Conservation (phyloP, 129 eudicot species). For the Helianthus annuus region HanXRQr2.0-SUNRISE NC_035445.2:134433381-134433880, state of each 20-base stretch:
- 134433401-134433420: slow-evolving; percentile 94
- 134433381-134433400: slow-evolving; percentile 97
- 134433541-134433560: too few relatives aligned
- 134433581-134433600: too few relatives aligned
- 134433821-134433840: slow-evolving; percentile 70
- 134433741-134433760: slow-evolving; percentile 74
- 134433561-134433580: too few relatives aligned
- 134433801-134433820: slow-evolving; percentile 90
- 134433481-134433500: slow-evolving; percentile 2
- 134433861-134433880: slow-evolving; percentile 76
- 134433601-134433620: neutral
- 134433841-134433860: slow-evolving; percentile 96
- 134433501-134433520: neutral
- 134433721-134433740: neutral
- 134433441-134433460: neutral
- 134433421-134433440: slow-evolving; percentile 94
- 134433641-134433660: neutral
- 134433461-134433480: neutral
- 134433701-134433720: neutral
- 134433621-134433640: neutral
- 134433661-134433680: neutral
- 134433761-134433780: slow-evolving; percentile 95
- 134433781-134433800: slow-evolving; percentile 93
- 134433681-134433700: neutral
- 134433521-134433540: neutral